Conservation (phyloP, 257 asterid genomes). For the Nicotiana knightiana region DNA sequence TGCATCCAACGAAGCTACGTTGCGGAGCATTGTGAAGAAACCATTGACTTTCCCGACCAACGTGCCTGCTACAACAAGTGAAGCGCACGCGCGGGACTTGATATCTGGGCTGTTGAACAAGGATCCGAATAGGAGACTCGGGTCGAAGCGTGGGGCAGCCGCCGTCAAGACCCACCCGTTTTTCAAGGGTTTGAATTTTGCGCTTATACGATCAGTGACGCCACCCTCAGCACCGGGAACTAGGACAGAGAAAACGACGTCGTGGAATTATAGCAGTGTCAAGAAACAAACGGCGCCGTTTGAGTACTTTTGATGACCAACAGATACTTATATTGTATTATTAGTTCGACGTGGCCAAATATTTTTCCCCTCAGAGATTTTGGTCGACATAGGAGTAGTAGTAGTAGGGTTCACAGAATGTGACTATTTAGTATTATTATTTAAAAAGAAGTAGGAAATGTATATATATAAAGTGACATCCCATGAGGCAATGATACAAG, state of each 20-base stretch:
- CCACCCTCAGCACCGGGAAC: slow-evolving; percentile 46
- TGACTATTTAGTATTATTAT: neutral
- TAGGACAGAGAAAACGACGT: slow-evolving; percentile 26
- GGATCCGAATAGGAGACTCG: slow-evolving; percentile 64
- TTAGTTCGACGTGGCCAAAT: neutral
- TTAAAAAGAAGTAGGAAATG: neutral
- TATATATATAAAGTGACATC: neutral
- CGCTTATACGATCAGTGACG: slow-evolving; percentile 54
- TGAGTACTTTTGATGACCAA: slow-evolving; percentile 33
- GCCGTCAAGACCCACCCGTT: slow-evolving; percentile 83
- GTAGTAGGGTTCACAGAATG: neutral
- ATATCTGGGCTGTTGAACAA: slow-evolving; percentile 51
- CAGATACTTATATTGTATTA: no score
- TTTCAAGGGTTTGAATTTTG: slow-evolving; percentile 72
- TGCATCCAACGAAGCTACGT: slow-evolving; percentile 47
- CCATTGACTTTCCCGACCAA: slow-evolving; percentile 47
- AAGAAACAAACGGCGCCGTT: slow-evolving; percentile 34
- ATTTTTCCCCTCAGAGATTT: slow-evolving; percentile 5
- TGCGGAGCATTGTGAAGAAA: slow-evolving; percentile 46
- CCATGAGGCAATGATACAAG: no score
- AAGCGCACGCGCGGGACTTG: slow-evolving; percentile 56
- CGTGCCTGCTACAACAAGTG: slow-evolving; percentile 32
- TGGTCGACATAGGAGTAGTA: neutral
- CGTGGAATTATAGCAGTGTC: slow-evolving; percentile 1
- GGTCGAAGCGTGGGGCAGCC: slow-evolving; percentile 84